These are phyloP conservation scores for Puccinia hordei DNA, from an alignment of 1,284 basidiomycete species.

Conservation along the genomic window DNA sequence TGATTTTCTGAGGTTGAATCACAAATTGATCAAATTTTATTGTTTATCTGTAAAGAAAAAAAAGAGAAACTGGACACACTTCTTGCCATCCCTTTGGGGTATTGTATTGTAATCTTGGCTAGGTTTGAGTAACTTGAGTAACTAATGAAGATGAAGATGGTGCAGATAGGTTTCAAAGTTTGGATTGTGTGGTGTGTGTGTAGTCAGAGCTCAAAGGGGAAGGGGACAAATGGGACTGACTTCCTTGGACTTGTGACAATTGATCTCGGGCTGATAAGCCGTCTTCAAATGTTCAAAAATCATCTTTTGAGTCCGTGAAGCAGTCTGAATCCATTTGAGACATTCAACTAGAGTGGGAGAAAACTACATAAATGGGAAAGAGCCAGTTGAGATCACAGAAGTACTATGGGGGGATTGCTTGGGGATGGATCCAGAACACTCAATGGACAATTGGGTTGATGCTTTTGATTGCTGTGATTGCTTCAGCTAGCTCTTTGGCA, in stretches of 20 bases:
- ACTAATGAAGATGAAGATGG: background rate
- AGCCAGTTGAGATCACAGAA: no score
- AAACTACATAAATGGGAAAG: no score
- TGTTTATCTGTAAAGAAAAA: background rate
- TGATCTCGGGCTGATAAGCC: constrained; percentile 12
- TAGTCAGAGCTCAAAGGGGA: background rate
- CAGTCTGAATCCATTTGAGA: background rate
- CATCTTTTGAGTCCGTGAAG: background rate
- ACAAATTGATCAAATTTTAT: no score
- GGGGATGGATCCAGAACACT: background rate
- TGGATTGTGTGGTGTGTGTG: background rate
- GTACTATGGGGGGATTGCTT: no score
- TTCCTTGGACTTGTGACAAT: constrained; percentile 25
- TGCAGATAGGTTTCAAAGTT: background rate
- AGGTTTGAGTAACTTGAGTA: constrained; percentile 33
- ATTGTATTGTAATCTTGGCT: constrained; percentile 24
- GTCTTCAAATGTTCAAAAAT: background rate
- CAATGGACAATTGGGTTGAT: constrained; percentile 38
- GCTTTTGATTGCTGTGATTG: constrained; percentile 32
- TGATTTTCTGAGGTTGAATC: background rate
- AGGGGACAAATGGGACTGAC: background rate
- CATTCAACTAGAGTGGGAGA: constrained; percentile 20
- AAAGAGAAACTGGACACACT: background rate
- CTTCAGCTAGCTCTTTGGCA: constrained; percentile 14
- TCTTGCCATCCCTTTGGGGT: constrained; percentile 39